Evolutionary conservation across 306 rosid species (phyloP), one percentile per base, ranked within the genome.

Genomic region (Astragalus membranaceus): DNA sequence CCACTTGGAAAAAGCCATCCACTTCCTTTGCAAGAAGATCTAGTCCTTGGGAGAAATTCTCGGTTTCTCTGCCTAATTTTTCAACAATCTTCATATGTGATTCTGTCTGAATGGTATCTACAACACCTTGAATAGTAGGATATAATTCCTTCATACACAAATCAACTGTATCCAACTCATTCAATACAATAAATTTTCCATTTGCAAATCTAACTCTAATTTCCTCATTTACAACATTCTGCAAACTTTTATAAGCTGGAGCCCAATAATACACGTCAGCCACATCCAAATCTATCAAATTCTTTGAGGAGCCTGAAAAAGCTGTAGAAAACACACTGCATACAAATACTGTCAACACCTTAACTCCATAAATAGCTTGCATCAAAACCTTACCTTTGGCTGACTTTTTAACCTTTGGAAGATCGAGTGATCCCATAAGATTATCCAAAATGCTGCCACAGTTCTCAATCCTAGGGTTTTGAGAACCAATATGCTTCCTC

Each of bases 361-460:
- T 88, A 32, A 87, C 96, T 61, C 97, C 98, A 75, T 90, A 88
- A 80, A 93, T 79, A 39, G 91, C 97, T 54, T 80, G 92, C 94
- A 90, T 88, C 80, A 90, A 79, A 79, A 93, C 83, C 81, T 87
- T 93, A 42, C 92, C 98, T 78, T 85, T 88, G 6, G 88, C 83
- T 5, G 96, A 90, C 80, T 88, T 90, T 76, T 93, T 93, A 35
- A 85, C 89, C 85, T 90, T 93, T 7, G 96, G 97, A 47, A 82
- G 84, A 78, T 87, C 92, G 51, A 87, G 79, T 39, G 97, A 88
- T 58, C 65, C 74, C 61, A 59, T 72, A 47, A 93, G 88, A 77
- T 76, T 49, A 66, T 82, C 89, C 69, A 92, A 79, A 77, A 90
- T 86, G 66, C 83, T 68, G 70, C 80, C 60, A 72, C 88, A 80